A percentile compares a stretch with the other conserved stretches of the same genome.
phyloP scores from a whole-genome alignment of 2,329 filamentous ascomycete genomes.

The Diplodia scrobiculata region DNA sequence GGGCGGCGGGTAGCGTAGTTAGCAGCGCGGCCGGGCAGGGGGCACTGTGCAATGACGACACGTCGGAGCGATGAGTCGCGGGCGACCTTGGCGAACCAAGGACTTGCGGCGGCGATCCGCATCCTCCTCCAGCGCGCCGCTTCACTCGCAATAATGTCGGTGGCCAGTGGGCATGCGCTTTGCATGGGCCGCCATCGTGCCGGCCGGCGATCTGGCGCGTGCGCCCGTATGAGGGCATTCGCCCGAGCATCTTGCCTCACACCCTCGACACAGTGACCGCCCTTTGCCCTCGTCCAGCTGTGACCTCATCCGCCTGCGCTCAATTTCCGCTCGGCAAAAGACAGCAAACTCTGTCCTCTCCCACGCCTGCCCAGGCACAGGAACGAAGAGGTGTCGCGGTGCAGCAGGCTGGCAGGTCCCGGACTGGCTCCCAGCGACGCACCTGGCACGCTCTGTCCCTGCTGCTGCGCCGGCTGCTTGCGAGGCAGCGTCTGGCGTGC shows the following conservation, averaged over 20 bases:
- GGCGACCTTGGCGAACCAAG: not conserved
- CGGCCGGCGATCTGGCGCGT: not conserved
- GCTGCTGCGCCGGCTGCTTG: not conserved
- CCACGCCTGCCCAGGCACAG: not conserved
- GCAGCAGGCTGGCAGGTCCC: too few species aligned
- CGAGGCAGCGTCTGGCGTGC: not conserved
- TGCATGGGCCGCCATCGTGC: not conserved
- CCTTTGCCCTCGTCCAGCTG: slow-evolving; percentile 9
- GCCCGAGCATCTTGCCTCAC: slow-evolving; percentile 4
- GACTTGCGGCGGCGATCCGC: not conserved
- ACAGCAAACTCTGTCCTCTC: slow-evolving; percentile 7
- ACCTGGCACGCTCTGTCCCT: not conserved
- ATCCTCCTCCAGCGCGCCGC: not conserved
- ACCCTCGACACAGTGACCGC: slow-evolving; percentile 17
- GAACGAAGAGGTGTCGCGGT: too few species aligned
- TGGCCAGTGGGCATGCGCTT: not conserved
- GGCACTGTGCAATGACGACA: slow-evolving; percentile 3
- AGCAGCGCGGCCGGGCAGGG: slow-evolving; percentile 12
- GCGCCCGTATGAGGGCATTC: not conserved
- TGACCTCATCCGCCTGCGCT: slow-evolving; percentile 21
- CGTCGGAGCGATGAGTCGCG: not conserved
- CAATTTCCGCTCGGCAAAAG: slow-evolving; percentile 27
- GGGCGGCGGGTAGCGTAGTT: slow-evolving; percentile 1
- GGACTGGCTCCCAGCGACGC: not conserved
- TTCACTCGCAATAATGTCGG: not conserved